Conservation (phyloP, 768 basidiomycete genomes). For the Trametopsis cervina region DNA sequence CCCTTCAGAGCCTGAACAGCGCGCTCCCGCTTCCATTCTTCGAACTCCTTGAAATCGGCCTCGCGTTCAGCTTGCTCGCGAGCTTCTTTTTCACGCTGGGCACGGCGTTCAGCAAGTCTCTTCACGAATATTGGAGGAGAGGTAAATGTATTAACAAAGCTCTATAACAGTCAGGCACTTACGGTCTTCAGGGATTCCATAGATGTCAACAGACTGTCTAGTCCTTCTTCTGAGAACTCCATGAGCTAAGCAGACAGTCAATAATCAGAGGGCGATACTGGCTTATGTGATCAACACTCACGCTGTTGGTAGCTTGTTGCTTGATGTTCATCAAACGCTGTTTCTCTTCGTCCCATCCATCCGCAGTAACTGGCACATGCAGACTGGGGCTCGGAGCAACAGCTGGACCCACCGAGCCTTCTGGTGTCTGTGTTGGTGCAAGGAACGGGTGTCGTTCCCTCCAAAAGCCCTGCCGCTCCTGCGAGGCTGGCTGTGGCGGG, state of each 20-base stretch:
- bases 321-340: conserved; percentile 18
- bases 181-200: conserved; percentile 58
- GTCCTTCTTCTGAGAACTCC: conserved; percentile 61
- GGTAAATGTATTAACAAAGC: not conserved
- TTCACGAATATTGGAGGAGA: conserved; percentile 9
- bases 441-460: not conserved
- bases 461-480: conserved; percentile 27
- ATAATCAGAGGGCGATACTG: too few species aligned
- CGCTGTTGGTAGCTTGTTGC: conserved; percentile 23
- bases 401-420: not conserved
- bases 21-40: conserved; percentile 25
- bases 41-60: conserved; percentile 45
- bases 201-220: conserved; percentile 51
- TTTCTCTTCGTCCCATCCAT: conserved; percentile 12
- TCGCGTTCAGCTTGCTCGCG: conserved; percentile 34
- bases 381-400: not conserved
- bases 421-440: not conserved
- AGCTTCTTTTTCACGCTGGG: conserved; percentile 21
- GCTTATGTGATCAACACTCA: too few species aligned
- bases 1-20: not conserved
- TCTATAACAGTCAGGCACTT: conserved; percentile 19
- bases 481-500: conserved; percentile 2
- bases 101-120: conserved; percentile 26
- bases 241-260: conserved; percentile 52
- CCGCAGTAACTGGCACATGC: not conserved